Base-by-base conservation (phyloP, 2,329 filamentous ascomycete species). In the Arthroderma sp. region DNA sequence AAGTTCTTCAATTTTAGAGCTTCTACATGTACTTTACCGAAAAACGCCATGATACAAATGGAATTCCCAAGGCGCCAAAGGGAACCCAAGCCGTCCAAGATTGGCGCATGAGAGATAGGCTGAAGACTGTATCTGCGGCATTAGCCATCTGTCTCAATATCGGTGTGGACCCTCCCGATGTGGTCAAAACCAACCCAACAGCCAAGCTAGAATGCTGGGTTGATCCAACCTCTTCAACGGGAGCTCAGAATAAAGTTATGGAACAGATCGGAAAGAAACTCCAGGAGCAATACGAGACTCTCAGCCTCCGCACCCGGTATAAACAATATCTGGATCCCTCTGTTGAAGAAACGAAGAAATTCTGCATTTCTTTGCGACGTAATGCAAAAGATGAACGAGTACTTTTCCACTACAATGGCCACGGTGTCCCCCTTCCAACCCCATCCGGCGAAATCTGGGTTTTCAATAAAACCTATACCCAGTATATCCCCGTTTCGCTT, bases 1-100 rank as follows among this genome's bases (percentile, higher is more conserved):
- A 31, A 10, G 28, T 11, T 33, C 9, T 32, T 41, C 36, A 22
- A 22, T 30, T 49, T 45, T 64, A 94, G 83, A 93, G 86, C 54
- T 98, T 94, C 78, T 96, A 94, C 70, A 96, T 96, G 89, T 98
- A 98, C 67, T 98, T 85, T 65, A 95, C 89, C 51, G 91, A 98
- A 65, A 96, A 96, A 66, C 82, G 89, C 43, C 91, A 98, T 66
- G 91, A 96, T 62, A 91, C 86, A 22, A 89, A 86, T 32, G 91
- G 87, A 22, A 86, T 88, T 53, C 86, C 87, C 10, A 86, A 87
- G 59, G 66, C 68, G 47, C 68, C 70, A 15, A 61, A 60, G 22
- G 68, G 68, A 46, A 68, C 65, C 51, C 74, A 78, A 43, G 74
- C 94, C 4, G 67, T 60, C 42, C 84, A 94, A 60, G 91, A 96